Base-by-base conservation (phyloP, 441 rosid species). In the Erodium texanum region DNA sequence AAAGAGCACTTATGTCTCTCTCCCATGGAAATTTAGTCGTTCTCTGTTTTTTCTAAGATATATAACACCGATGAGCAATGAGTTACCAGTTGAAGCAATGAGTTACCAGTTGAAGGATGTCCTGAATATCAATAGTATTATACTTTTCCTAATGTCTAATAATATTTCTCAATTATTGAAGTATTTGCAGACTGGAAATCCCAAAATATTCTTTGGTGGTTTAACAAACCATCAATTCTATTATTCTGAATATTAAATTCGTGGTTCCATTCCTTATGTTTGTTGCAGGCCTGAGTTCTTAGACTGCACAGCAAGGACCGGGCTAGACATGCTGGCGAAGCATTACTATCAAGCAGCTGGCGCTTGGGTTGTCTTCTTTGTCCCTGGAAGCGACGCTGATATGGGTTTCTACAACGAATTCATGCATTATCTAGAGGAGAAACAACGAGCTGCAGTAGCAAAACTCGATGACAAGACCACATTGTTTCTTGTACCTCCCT, bases 291-390 rank as follows among this genome's bases (percentile, higher is more conserved):
- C 99, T 45, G 93, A 88, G 75, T 85, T 86, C 75, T 79, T 93
- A 73, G 96, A 93, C 81, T 93, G 97, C 84, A 93, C 97, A 4
- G 97, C 99, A 29, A 87, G 99, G 78, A 93, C 99, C 59, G 88
- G 95, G 67, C 77, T 93, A 58, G 99, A 89, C 81, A 93, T 91
- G 99, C 89, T 93, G 70, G 89, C 95, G 16, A 93, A 91, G 82
- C 97, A 93, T 80, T 93, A 91, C 71, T 89, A 91, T 75, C 96
- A 91, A 81, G 97, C 99, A 66, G 81, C 97, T 15, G 75, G 85
- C 71, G 87, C 92, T 69, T 93, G 96, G 96, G 96, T 91, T 43
- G 88, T 91, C 76, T 94, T 94, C 86, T 93, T 93, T 70, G 96
- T 89, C 72, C 96, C 99, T 52, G 93, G 81, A 73, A 85, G 89